Conservation (phyloP, 306 rosid species). For the Spatholobus suberectus region DNA sequence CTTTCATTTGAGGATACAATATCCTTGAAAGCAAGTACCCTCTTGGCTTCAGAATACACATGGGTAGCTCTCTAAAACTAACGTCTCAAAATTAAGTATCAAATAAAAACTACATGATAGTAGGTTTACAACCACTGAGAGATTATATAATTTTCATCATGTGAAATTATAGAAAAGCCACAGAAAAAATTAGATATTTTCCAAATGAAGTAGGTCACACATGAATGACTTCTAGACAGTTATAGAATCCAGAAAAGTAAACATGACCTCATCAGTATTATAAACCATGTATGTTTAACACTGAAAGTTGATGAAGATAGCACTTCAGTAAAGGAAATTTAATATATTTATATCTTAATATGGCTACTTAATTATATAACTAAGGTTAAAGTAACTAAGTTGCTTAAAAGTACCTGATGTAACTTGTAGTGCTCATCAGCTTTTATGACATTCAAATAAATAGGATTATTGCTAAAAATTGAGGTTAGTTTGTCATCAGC, state of each 20-base stretch:
- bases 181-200: background rate
- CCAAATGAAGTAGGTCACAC: background rate
- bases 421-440: conserved; percentile 84
- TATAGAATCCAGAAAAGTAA: background rate
- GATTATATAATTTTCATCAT: no score
- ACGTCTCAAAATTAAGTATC: conserved; percentile 31
- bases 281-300: background rate
- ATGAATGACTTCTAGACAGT: background rate
- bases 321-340: background rate
- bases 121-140: no score
- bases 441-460: conserved; percentile 63
- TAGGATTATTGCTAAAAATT: conserved; percentile 66
- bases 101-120: background rate
- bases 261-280: background rate
- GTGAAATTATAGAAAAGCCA: background rate
- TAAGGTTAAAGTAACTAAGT: background rate
- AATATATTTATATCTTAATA: background rate
- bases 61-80: conserved; percentile 79
- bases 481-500: conserved; percentile 64
- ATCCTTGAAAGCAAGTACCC: conserved; percentile 88
- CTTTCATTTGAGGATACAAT: conserved; percentile 69
- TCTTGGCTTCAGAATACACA: conserved; percentile 93
- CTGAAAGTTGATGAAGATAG: background rate
- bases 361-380: background rate
- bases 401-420: conserved; percentile 62